A percentile compares a stretch with the other conserved stretches of the same genome.
phyloP scores from a whole-genome alignment of 192 early-diverging fungal genomes.

The Podila epicladia region DNA sequence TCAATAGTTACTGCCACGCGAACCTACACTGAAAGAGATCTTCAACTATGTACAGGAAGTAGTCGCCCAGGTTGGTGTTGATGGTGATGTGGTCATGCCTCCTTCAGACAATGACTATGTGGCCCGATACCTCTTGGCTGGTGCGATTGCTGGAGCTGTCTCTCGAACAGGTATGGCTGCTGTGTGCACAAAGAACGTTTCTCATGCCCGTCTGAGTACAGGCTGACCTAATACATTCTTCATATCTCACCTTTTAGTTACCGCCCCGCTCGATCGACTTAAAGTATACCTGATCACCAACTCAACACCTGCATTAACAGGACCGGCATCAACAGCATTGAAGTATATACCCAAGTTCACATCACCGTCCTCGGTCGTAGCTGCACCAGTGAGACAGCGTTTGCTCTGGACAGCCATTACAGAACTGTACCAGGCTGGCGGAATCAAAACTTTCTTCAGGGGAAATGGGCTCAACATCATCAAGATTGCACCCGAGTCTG shows the following conservation, averaged over 20 bases:
- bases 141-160: slow-evolving; percentile 78
- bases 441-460: slow-evolving; percentile 72
- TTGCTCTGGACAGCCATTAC: slow-evolving; percentile 57
- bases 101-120: slow-evolving; percentile 63
- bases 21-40: slow-evolving; percentile 68
- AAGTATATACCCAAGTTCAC: slow-evolving; percentile 54
- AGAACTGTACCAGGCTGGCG: slow-evolving; percentile 72
- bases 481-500: slow-evolving; percentile 82
- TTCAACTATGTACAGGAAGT: slow-evolving; percentile 67
- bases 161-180: slow-evolving; percentile 63
- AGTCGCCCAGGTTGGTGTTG: slow-evolving; percentile 69
- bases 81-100: slow-evolving; percentile 73
- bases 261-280: slow-evolving; percentile 81
- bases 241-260: slow-evolving; percentile 4
- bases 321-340: slow-evolving; percentile 22
- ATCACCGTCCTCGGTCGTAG: slow-evolving; percentile 18
- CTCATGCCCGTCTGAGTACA: neutral
- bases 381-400: slow-evolving; percentile 44
- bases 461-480: slow-evolving; percentile 83
- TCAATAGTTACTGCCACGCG: slow-evolving; percentile 65
- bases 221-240: too few species aligned
- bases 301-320: slow-evolving; percentile 32
- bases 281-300: slow-evolving; percentile 68
- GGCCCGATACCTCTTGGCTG: slow-evolving; percentile 71
- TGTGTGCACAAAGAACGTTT: neutral